Evolutionary conservation across 345 rosid species (phyloP).

Genomic region (Kernera saxatilis): DNA sequence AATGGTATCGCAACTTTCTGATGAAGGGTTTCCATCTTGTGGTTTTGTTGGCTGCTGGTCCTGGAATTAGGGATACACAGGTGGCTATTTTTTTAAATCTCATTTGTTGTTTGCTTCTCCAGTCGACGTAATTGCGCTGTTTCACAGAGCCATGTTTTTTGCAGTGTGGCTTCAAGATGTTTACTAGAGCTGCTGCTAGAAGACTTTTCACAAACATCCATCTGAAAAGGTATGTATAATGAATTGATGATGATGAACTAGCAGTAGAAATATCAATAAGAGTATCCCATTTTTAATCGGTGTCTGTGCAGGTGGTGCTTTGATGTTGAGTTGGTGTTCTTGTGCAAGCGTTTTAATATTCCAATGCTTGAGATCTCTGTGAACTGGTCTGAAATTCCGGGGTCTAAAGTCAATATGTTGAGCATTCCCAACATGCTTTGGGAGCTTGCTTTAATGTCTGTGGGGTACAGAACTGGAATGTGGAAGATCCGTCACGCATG

Average conservation of each 20-base stretch:
- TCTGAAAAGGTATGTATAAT: constrained; percentile 59
- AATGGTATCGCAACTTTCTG: constrained; percentile 93
- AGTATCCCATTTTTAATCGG: not conserved
- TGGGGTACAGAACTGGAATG: constrained; percentile 75
- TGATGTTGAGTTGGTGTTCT: constrained; percentile 85
- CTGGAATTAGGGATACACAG: constrained; percentile 98
- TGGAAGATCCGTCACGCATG: constrained; percentile 52
- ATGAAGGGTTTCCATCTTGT: constrained; percentile 98
- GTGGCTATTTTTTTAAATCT: constrained; percentile 24
- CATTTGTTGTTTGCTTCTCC: not conserved
- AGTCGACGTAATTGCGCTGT: not conserved
- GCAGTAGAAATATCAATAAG: not conserved
- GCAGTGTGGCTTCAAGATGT: constrained; percentile 99
- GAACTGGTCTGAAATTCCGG: constrained; percentile 94
- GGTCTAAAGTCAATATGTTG: constrained; percentile 81
- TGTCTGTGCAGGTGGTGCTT: constrained; percentile 85
- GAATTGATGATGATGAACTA: not conserved
- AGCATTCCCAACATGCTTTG: constrained; percentile 97
- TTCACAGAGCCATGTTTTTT: not conserved
- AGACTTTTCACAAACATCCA: constrained; percentile 83
- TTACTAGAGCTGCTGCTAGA: constrained; percentile 95
- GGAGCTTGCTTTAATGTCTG: constrained; percentile 92
- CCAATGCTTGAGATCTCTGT: constrained; percentile 85
- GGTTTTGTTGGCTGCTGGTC: constrained; percentile 81
- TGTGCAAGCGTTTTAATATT: constrained; percentile 76